phyloP scores from a whole-genome alignment of 352 stramenopile species.

The Pythium periplocum region DNA sequence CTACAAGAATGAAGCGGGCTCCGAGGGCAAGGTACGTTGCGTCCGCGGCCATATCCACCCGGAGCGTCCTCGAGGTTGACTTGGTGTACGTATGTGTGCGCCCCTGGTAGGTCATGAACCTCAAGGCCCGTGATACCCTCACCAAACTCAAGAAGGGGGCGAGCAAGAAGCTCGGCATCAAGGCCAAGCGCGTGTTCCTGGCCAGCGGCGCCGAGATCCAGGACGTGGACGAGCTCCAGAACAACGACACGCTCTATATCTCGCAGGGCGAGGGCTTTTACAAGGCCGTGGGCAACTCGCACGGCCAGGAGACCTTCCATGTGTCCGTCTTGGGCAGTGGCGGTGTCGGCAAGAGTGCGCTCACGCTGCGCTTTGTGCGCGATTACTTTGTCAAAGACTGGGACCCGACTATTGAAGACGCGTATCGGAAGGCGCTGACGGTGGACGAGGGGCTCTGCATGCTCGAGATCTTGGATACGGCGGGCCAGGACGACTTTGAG shows the following conservation, averaged over 20 bases:
- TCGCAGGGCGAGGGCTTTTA: conserved; percentile 84
- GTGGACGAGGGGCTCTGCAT: conserved; percentile 84
- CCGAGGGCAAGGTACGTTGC: conserved; percentile 61
- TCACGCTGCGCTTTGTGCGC: conserved; percentile 87
- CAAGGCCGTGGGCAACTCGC: conserved; percentile 56
- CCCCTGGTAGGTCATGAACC: conserved; percentile 63
- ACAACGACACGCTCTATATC: conserved; percentile 87
- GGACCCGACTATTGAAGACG: conserved; percentile 90
- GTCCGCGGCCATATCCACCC: not conserved
- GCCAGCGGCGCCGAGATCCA: conserved; percentile 79
- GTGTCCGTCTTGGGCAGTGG: conserved; percentile 85
- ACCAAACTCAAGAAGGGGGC: conserved; percentile 74
- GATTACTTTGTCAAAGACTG: conserved; percentile 90
- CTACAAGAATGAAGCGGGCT: conserved; percentile 82
- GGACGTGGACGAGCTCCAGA: conserved; percentile 83
- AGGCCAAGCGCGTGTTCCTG: conserved; percentile 74
- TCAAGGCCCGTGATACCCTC: conserved; percentile 68
- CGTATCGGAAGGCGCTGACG: conserved; percentile 84
- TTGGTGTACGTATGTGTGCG: not conserved
- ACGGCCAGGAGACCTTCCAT: conserved; percentile 80
- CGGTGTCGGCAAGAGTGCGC: conserved; percentile 88
- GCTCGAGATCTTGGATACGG: conserved; percentile 89
- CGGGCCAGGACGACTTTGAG: conserved; percentile 89
- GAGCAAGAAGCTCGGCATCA: conserved; percentile 81
- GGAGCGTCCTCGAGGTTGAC: not conserved